A percentile compares a stretch with the other conserved stretches of the same genome.
phyloP scores from a whole-genome alignment of 768 basidiomycete genomes.

The Pilatotrama ljubarskyi region DNA sequence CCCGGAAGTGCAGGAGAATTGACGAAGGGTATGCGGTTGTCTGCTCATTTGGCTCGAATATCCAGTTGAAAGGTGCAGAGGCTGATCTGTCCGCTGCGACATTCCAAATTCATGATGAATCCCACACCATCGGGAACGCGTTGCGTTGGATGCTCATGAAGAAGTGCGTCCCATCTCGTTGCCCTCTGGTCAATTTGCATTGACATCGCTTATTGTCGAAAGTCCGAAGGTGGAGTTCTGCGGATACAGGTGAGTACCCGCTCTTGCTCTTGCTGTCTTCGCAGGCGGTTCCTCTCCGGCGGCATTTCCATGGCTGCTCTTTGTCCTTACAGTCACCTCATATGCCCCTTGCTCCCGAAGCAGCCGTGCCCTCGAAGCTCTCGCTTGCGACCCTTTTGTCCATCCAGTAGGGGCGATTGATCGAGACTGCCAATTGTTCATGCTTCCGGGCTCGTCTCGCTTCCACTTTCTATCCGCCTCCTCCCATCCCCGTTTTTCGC shows the following conservation, averaged over 20 bases:
- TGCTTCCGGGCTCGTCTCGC: no score
- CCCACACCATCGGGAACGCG: slow-evolving; percentile 94
- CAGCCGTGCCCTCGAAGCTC: background rate
- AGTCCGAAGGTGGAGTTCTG: slow-evolving; percentile 98
- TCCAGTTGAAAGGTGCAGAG: slow-evolving; percentile 82
- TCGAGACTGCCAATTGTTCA: background rate
- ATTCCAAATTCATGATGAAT: slow-evolving; percentile 90
- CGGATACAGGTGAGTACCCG: slow-evolving; percentile 78
- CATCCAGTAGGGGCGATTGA: background rate
- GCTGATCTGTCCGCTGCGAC: slow-evolving; percentile 86
- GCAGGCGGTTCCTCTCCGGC: background rate
- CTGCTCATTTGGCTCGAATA: background rate
- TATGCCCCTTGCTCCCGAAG: background rate
- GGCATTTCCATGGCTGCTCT: slow-evolving; percentile 1
- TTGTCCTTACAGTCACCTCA: background rate
- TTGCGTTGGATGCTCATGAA: slow-evolving; percentile 99
- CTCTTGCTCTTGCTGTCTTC: background rate
- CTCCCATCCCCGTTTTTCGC: background rate
- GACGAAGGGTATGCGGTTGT: background rate
- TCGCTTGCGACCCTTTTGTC: background rate
- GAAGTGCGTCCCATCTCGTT: slow-evolving; percentile 60
- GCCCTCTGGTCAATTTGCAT: background rate
- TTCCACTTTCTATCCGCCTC: no score
- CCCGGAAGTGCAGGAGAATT: background rate
- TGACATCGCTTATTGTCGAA: slow-evolving; percentile 10